Evolutionary conservation across 331 rosid species (phyloP), one percentile per base, ranked within the genome.

Genomic region (Erythrophleum ivorense): DNA sequence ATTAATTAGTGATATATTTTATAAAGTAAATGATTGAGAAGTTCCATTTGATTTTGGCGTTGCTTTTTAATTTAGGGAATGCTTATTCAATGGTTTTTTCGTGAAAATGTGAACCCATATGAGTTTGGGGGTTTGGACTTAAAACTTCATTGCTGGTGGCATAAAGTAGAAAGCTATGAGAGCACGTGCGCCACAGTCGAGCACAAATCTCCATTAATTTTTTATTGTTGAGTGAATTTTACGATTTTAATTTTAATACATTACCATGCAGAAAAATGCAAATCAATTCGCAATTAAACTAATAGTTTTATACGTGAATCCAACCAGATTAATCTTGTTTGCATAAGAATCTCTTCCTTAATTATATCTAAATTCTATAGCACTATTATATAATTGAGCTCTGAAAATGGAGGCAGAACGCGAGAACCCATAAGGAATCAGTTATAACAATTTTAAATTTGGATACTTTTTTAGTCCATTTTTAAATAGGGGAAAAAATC

Each of bases 141-240:
- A 21, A 0, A 60, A 29, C 5, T 60, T 29, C 7, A 10, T 60
- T 1, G 40, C 38, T 14, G 9, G 68, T 31, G 19, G 43, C 43
- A 13, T 0, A 10, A 62, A 3, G 9, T 66, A 24, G 83, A 19
- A 71, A 79, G 73, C 83, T 79, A 80, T 34, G 66, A 45, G 53
- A 43, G 84, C 89, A 92, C 76, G 54, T 68, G 88, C 90, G 79
- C 40, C 92, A 92, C 90, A 91, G 84, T 71, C 82, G 78, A 80
- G 79, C 74, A 3, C 75, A 94, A 97, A 91, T 94, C 96, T 76
- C 81, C 65, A 72, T 82, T 87, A 67, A 84, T 21, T 33, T 63
- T 15, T 15, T 2, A 59, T 59, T 21, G 36, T 59, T 0, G 15
- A 24, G 65, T 83, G 36, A 72, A 41, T 50, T 72, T 53, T 76